Evolutionary conservation across 495 filamentous ascomycete species (phyloP), one percentile per base, ranked within the genome.

Genomic region (Pseudotulostoma volvatum): DNA sequence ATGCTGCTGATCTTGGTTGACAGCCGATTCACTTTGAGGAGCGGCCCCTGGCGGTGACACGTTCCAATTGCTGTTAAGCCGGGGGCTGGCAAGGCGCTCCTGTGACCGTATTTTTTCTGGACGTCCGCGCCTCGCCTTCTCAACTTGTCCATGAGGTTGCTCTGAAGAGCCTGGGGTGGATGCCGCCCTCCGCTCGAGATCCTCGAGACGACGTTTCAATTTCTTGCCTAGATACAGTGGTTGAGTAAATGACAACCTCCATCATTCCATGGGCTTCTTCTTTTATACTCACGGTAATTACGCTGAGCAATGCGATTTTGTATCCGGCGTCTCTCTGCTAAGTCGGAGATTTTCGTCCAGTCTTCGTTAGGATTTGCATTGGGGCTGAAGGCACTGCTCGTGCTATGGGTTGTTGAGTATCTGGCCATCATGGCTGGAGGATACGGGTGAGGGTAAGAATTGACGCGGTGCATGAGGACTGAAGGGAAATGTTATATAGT

Each of bases 281-380:
- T 31, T 13, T 7, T 18, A 18, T 15, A 82, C 87, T 57, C 70
- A 94, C 88, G 88, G 65, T 96, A 96, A 65, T 96, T 96, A 42
- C 88, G 79, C 63, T 96, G 88, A 31, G 88, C 88, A 61, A 96
- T 96, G 36, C 88, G 75, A 62, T 96, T 96, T 63, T 96, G 88
- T 63, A 96, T 95, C 51, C 88, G 71, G 53, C 88, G 70, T 46
- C 88, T 75, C 64, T 95, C 88, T 38, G 88, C 88, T 31, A 95
- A 72, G 55, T 96, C 88, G 33, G 90, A 94, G 60, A 96, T 94
- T 74, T 96, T 90, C 53, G 88, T 96, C 88, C 88, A 96, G 66
- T 96, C 88, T 61, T 96, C 88, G 48, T 93, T 87, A 39, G 90
- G 86, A 59, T 95, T 90, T 48, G 90, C 92, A 43, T 82, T 90